Evolutionary conservation across 176 grass and related monocot genomes (phyloP), one percentile per base, ranked within the genome.

Genomic region (Secale cereale): DNA sequence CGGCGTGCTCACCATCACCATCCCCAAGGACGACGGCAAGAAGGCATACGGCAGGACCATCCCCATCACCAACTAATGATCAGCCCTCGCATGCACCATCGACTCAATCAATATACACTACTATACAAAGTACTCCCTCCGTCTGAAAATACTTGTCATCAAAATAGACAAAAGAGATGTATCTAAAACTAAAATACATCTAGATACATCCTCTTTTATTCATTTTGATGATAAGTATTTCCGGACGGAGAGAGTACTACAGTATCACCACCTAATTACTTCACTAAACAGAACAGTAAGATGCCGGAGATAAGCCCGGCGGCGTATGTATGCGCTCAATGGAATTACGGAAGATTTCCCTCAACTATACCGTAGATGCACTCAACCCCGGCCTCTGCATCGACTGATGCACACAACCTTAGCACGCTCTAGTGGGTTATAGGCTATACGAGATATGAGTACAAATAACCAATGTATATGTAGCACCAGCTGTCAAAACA

Each of bases 1-100:
- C 35, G 90, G 90, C 31, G 90, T 95, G 63, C 93, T 95, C 77
- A 95, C 88, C 59, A 4, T 95, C 62, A 92, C 90, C 23, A 72
- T 94, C 39, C 93, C 90, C 32, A 94, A 94, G 79, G 87, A 80
- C 64, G 64, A 78, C 27, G 93, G 78, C 0, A 71, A 13, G 70
- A 92, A 90, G 79, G 19, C 74, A 0, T 35, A 78, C 70, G 74
- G 70, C 56, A 81, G 86, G 27, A 56, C 87, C 76, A 92, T 94
- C 76, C 78, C 86, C n/a, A 86, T 94, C 71, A 85, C 85, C 80
- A 82, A 85, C 74, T 92, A 83, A 63, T 28, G 6, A 12, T 46
- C 10, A 7, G 48, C 15, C 73, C 1, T 39, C 1, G 1, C 67
- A 40, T 25, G 2, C 67, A 40, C 23, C 5, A 27, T 26, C 40